Conservation (phyloP, 129 eudicot species). For the Flaveria ramosissima region DNA sequence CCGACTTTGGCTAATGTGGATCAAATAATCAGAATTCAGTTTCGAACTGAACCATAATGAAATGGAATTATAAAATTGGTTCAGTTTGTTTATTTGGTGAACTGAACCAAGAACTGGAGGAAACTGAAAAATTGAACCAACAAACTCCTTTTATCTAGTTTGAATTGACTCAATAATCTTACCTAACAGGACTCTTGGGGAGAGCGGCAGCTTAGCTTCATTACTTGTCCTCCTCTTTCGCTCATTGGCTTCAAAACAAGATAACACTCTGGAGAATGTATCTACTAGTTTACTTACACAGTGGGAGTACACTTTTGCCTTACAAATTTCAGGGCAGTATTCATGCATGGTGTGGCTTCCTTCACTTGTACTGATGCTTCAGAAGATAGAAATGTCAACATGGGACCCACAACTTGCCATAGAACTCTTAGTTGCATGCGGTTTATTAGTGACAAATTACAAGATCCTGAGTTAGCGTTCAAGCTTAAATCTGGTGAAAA, state of each 20-base stretch:
- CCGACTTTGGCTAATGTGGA: neutral
- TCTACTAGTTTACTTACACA: slow-evolving; percentile 33
- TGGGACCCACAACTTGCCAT: slow-evolving; percentile 46
- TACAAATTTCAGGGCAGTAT: slow-evolving; percentile 69
- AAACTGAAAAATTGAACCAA: neutral
- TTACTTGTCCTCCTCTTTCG: slow-evolving; percentile 71
- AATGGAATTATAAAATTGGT: neutral
- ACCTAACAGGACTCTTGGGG: slow-evolving; percentile 79
- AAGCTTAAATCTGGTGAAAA: slow-evolving; percentile 75
- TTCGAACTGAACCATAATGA: neutral
- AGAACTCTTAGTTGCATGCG: slow-evolving; percentile 63
- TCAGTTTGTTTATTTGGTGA: neutral
- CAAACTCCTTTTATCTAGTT: neutral
- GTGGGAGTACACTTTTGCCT: slow-evolving; percentile 82
- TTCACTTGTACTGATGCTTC: slow-evolving; percentile 66
- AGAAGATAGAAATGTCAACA: slow-evolving; percentile 43
- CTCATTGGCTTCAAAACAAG: slow-evolving; percentile 58
- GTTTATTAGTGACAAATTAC: slow-evolving; percentile 62
- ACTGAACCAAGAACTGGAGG: neutral
- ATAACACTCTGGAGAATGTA: slow-evolving; percentile 25
- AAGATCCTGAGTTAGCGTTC: slow-evolving; percentile 79
- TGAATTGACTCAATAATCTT: slow-evolving; percentile 18
- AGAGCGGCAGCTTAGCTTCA: slow-evolving; percentile 66
- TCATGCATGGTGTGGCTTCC: slow-evolving; percentile 87
- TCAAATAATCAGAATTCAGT: neutral